Conservation (phyloP, 139 green algal species). For the Edaphochlamys debaryana region DNA sequence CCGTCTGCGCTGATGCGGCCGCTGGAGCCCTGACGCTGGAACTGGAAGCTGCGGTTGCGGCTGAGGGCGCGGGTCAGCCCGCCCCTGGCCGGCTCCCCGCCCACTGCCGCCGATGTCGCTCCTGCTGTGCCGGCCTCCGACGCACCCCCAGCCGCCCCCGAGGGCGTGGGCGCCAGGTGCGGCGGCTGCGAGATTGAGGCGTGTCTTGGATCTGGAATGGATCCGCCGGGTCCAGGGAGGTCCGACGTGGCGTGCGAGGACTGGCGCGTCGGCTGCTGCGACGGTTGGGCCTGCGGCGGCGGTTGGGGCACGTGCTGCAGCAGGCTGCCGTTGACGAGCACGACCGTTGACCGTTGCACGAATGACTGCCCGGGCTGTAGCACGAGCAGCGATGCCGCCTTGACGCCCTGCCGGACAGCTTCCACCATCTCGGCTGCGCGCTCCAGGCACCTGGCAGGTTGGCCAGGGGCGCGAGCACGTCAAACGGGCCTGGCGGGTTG, state of each 20-base stretch:
- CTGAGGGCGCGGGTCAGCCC: not conserved
- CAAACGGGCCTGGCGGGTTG: too few species aligned
- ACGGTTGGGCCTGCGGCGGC: not conserved
- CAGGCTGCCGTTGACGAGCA: slow-evolving; percentile 51
- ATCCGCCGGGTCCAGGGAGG: too few species aligned
- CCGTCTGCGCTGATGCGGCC: not conserved
- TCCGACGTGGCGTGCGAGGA: too few species aligned
- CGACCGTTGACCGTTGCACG: slow-evolving; percentile 37
- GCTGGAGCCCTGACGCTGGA: too few species aligned
- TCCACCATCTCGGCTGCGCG: slow-evolving; percentile 42
- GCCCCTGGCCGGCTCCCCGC: too few species aligned
- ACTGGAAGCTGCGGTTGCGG: too few species aligned
- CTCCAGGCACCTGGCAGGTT: slow-evolving; percentile 41
- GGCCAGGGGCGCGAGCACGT: too few species aligned
- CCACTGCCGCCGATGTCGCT: not conserved
- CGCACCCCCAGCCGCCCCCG: too few species aligned
- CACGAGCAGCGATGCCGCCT: slow-evolving; percentile 31
- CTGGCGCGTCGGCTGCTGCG: not conserved
- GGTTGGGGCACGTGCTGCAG: slow-evolving; percentile 40
- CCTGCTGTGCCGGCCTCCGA: too few species aligned
- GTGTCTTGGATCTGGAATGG: not conserved
- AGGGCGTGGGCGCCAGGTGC: too few species aligned
- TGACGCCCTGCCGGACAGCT: slow-evolving; percentile 36
- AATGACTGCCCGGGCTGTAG: slow-evolving; percentile 38
- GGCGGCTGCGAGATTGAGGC: not conserved